These are phyloP conservation scores for Favolaschia claudopus DNA, from an alignment of 768 basidiomycete genomes.

Conservation along the genomic window DNA sequence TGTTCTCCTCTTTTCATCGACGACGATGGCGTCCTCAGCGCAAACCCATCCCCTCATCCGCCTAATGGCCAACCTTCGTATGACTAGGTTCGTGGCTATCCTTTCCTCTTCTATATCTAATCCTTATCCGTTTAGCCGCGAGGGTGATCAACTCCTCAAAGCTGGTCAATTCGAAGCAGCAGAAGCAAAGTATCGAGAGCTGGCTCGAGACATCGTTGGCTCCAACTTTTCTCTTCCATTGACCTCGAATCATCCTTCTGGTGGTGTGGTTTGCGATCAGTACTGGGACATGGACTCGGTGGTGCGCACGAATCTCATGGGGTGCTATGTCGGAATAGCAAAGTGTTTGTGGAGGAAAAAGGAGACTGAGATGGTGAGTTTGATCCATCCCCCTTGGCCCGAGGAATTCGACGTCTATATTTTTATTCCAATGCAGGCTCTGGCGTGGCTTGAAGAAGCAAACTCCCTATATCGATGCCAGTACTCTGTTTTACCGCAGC, in stretches of 20 bases:
- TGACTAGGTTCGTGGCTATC: no score
- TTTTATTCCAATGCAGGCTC: slow-evolving; percentile 2
- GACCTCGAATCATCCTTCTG: neutral
- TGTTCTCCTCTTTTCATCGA: no score
- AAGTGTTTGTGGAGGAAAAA: slow-evolving; percentile 1
- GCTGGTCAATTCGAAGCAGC: neutral
- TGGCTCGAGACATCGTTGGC: neutral
- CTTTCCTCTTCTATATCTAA: no score
- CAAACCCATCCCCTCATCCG: no score
- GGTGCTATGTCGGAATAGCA: slow-evolving; percentile 19
- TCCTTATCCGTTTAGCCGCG: no score
- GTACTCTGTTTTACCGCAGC: neutral
- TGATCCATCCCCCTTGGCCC: no score
- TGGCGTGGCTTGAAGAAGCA: slow-evolving; percentile 14
- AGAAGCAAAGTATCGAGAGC: neutral
- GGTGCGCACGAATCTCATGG: slow-evolving; percentile 8
- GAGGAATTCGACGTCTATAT: neutral
- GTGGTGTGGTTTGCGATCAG: neutral
- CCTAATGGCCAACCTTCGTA: no score
- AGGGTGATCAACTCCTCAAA: slow-evolving; percentile 1
- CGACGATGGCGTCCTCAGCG: no score
- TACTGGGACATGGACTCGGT: neutral
- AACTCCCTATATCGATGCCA: slow-evolving; percentile 1
- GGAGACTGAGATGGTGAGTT: neutral
- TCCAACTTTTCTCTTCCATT: neutral